Evolutionary conservation across 108 stramenopile species (phyloP), one percentile per base, ranked within the genome.

Genomic region (Skeletonema potamos): DNA sequence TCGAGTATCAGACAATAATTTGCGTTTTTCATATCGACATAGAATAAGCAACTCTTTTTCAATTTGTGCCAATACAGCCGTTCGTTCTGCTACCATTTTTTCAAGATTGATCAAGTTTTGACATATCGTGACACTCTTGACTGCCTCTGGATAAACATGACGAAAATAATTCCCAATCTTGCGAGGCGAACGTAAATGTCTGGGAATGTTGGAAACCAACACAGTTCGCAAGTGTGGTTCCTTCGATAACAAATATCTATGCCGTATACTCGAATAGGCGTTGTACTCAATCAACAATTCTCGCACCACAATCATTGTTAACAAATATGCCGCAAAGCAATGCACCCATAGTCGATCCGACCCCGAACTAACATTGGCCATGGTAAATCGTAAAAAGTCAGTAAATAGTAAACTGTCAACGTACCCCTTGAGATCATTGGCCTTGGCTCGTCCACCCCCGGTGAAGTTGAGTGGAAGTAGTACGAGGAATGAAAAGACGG

Each of bases 201-300:
- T 73, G 3, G 94, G 94, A 68, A 96, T 92, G 54, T 92, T 93
- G 32, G 89, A 87, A 1, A 96, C 92, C 46, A 96, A 66, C 32
- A 93, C 90, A 9, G 92, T 93, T 22, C 94, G 83, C 66, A 96
- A 78, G 76, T 96, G 94, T 2, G 94, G 92, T 72, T 92, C 92
- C 58, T 85, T 70, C 10, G 85, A 86, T 15, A 96, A 73, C 51
- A 96, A 73, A 73, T 96, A 96, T 41, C 86, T 75, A 77, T 96
- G 94, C 17, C 94, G 86, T 77, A 96, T 96, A 51, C 74, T 84
- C 72, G 90, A 86, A 62, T 90, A 96, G 30, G 87, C 88, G 69
- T 89, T 89, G 72, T 96, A 96, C 70, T 96, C 94, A 6, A 81
- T 79, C 62, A 96, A 62, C 62, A 96, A 64, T 66, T 96, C 92